Evolutionary conservation across 75 land plant species (phyloP).

Genomic region (Larix kaempferi): DNA sequence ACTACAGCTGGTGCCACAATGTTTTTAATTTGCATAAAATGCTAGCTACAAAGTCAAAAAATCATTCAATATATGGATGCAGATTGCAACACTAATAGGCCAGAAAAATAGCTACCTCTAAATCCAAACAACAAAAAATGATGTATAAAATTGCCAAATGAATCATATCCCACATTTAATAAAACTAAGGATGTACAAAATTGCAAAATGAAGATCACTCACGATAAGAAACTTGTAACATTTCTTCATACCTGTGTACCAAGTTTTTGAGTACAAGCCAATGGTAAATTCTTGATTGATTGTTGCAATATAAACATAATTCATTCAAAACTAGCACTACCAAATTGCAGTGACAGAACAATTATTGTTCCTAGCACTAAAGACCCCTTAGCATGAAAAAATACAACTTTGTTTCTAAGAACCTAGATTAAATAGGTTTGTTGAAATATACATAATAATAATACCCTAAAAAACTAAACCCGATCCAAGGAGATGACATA

Average conservation of each 20-base stretch:
- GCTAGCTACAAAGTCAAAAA: background rate
- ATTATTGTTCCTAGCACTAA: background rate
- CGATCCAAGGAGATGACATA: background rate
- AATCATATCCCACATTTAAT: constrained; percentile 73
- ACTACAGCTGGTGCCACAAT: constrained; percentile 49
- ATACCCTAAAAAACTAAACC: background rate
- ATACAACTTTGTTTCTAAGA: background rate
- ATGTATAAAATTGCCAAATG: constrained; percentile 27
- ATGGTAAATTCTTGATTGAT: constrained; percentile 48
- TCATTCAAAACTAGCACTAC: constrained; percentile 14
- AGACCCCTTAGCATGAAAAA: background rate
- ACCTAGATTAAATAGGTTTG: background rate
- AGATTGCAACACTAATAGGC: background rate
- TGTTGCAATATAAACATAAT: constrained; percentile 18
- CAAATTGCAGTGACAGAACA: constrained; percentile 7
- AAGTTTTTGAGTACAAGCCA: constrained; percentile 39
- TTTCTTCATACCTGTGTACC: constrained; percentile 4
- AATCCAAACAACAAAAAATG: background rate
- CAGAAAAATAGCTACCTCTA: background rate
- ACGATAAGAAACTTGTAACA: background rate
- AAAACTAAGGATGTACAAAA: constrained; percentile 18
- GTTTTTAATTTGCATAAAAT: constrained; percentile 34
- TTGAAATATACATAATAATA: background rate
- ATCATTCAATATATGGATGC: background rate
- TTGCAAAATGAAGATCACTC: constrained; percentile 24